A percentile compares a stretch with the other conserved stretches of the same genome.
Conservation (phyloP, 2,329 filamentous ascomycete genomes). For the Fusarium denticulatum region DNA sequence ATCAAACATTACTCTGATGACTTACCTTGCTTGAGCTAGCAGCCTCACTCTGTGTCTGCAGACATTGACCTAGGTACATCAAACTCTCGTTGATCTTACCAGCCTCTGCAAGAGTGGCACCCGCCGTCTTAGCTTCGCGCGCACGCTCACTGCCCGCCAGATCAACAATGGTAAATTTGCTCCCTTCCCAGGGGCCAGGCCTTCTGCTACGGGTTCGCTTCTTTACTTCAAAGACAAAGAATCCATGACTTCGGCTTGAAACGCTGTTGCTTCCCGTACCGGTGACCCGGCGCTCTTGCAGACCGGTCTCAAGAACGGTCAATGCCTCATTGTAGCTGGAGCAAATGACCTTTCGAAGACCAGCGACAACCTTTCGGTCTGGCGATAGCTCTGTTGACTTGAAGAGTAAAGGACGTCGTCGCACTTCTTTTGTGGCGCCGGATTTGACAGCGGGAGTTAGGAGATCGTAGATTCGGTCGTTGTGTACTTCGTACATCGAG, state of each 20-base stretch:
- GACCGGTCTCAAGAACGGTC: constrained; percentile 87
- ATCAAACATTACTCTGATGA: not conserved
- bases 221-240: constrained; percentile 95
- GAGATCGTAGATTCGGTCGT: constrained; percentile 96
- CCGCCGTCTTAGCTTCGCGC: constrained; percentile 91
- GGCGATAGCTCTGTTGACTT: constrained; percentile 89
- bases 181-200: constrained; percentile 75
- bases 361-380: constrained; percentile 94
- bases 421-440: constrained; percentile 72
- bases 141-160: constrained; percentile 93
- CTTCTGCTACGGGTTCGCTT: constrained; percentile 67
- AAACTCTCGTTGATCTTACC: constrained; percentile 98
- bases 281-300: constrained; percentile 86
- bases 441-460: constrained; percentile 72
- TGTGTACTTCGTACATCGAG: constrained; percentile 99
- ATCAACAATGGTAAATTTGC: constrained; percentile 87
- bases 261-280: constrained; percentile 94
- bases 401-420: constrained; percentile 86
- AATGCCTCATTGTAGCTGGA: constrained; percentile 83
- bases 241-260: constrained; percentile 92
- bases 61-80: constrained; percentile 97
- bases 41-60: constrained; percentile 91
- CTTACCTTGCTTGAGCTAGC: constrained; percentile 77
- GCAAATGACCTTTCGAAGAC: constrained; percentile 90
- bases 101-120: constrained; percentile 90